Percentiles rank a stretch among this genome's conserved stretches.
Evolutionary conservation across 768 basidiomycete species (phyloP).

Genomic region (Tricholoma hemisulphureum): DNA sequence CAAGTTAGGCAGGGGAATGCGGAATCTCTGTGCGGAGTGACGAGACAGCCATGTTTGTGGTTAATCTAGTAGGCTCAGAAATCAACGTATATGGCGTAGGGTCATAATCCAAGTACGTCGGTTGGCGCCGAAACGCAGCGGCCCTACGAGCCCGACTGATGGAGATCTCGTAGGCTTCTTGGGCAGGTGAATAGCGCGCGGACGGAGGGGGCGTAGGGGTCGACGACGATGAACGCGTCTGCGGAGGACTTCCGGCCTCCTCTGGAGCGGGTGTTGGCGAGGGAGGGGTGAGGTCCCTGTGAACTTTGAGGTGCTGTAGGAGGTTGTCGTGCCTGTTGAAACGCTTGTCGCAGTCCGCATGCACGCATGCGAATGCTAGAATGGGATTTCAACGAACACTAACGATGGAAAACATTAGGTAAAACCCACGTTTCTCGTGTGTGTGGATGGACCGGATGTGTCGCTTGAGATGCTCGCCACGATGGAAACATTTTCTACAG

Average conservation of each 20-base stretch:
- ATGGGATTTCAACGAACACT: background rate
- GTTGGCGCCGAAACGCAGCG: conserved; percentile 4
- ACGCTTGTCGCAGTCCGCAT: conserved; percentile 62
- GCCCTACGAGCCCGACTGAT: conserved; percentile 5
- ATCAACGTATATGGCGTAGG: conserved; percentile 9
- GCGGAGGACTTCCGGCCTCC: conserved; percentile 6
- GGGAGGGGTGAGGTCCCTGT: conserved; percentile 38
- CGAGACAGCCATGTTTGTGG: conserved; percentile 44
- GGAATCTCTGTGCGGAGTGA: conserved; percentile 44
- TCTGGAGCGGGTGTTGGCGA: conserved; percentile 8
- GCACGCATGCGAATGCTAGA: conserved; percentile 70
- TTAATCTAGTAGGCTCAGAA: conserved; percentile 27
- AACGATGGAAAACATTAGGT: conserved; percentile 13
- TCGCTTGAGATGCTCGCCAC: conserved; percentile 74
- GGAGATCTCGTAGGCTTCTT: conserved; percentile 12
- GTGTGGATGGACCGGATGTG: conserved; percentile 76
- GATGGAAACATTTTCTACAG: conserved; percentile 72
- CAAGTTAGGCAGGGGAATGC: conserved; percentile 18
- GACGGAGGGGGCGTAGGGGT: conserved; percentile 8
- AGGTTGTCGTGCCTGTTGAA: conserved; percentile 83
- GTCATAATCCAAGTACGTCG: conserved; percentile 5
- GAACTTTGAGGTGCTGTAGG: conserved; percentile 74
- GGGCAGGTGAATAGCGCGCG: conserved; percentile 9
- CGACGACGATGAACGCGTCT: conserved; percentile 8
- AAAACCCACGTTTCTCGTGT: conserved; percentile 68